A percentile compares a stretch with the other conserved stretches of the same genome.
These are phyloP conservation scores for Populus davidiana DNA, from an alignment of 345 rosid genomes.

Conservation along the genomic window DNA sequence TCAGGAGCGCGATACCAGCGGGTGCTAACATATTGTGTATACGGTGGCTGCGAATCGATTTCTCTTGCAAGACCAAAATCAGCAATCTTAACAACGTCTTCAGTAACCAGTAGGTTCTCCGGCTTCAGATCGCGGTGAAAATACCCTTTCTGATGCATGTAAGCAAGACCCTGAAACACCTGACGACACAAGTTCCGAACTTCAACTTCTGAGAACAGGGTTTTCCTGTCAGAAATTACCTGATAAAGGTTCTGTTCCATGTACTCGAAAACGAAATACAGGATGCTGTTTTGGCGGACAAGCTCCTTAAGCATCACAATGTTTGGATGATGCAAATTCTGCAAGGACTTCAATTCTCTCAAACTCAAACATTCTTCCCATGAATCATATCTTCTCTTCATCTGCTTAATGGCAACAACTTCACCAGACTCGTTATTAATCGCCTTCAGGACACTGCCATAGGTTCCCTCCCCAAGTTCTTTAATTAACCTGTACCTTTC, in stretches of 20 bases:
- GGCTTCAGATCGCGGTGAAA: constrained; percentile 99
- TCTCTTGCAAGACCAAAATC: constrained; percentile 98
- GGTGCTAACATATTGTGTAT: constrained; percentile 83
- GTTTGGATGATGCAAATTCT: constrained; percentile 85
- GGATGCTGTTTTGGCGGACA: constrained; percentile 71
- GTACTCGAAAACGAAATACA: constrained; percentile 87
- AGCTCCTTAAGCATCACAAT: constrained; percentile 97
- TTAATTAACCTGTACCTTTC: constrained; percentile 70
- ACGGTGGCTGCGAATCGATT: constrained; percentile 77
- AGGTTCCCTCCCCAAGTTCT: constrained; percentile 97
- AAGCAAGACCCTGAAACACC: constrained; percentile 92
- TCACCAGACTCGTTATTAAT: constrained; percentile 76
- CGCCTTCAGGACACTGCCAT: constrained; percentile 92
- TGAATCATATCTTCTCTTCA: constrained; percentile 89
- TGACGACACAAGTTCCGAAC: constrained; percentile 91
- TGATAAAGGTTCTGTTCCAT: constrained; percentile 94
- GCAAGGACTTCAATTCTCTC: constrained; percentile 92
- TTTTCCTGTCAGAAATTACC: constrained; percentile 76
- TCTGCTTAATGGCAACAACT: constrained; percentile 90
- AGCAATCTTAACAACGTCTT: constrained; percentile 76
- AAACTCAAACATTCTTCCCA: constrained; percentile 91
- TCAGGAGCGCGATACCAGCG: constrained; percentile 99
- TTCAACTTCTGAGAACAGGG: constrained; percentile 67
- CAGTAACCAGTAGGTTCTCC: constrained; percentile 77
- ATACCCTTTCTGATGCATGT: constrained; percentile 89